These are phyloP conservation scores for Apiotrichum domesticum DNA, from an alignment of 1,284 basidiomycete genomes.

Conservation along the genomic window DNA sequence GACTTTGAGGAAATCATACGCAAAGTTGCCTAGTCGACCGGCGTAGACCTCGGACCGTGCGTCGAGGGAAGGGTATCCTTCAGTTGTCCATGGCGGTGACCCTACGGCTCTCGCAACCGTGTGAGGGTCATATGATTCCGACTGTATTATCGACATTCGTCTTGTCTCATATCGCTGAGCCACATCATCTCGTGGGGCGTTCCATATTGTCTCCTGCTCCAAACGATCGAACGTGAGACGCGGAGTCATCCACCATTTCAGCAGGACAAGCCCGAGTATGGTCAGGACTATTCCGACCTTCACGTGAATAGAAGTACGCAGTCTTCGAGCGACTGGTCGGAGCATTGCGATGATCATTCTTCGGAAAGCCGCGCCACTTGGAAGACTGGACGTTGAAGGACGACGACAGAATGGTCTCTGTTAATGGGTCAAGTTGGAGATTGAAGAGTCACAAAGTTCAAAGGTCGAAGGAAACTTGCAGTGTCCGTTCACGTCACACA, in stretches of 20 bases:
- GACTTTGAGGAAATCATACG: constrained; percentile 4
- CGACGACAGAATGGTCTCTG: too few relatives aligned
- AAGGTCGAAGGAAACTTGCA: too few relatives aligned
- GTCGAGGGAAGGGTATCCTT: constrained; percentile 9
- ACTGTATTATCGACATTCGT: not conserved
- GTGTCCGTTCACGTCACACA: too few relatives aligned
- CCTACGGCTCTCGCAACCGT: constrained; percentile 1
- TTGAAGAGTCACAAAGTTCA: too few relatives aligned
- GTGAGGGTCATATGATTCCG: not conserved
- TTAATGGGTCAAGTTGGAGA: too few relatives aligned
- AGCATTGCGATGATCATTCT: not conserved
- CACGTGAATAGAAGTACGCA: not conserved
- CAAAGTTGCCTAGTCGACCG: constrained; percentile 14
- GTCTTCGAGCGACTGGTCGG: not conserved
- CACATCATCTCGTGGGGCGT: constrained; percentile 6
- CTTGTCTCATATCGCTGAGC: constrained; percentile 3
- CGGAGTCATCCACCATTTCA: not conserved
- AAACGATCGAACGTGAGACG: not conserved
- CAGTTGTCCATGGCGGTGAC: not conserved
- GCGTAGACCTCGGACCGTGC: constrained; percentile 17
- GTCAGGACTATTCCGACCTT: constrained; percentile 2
- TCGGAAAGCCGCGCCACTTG: too few relatives aligned
- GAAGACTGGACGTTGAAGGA: too few relatives aligned
- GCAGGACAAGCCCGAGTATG: not conserved
- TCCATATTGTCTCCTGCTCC: constrained; percentile 8